These are phyloP conservation scores for Chalara sp. DNA, from an alignment of 2,329 filamentous ascomycete genomes.

Conservation along the genomic window DNA sequence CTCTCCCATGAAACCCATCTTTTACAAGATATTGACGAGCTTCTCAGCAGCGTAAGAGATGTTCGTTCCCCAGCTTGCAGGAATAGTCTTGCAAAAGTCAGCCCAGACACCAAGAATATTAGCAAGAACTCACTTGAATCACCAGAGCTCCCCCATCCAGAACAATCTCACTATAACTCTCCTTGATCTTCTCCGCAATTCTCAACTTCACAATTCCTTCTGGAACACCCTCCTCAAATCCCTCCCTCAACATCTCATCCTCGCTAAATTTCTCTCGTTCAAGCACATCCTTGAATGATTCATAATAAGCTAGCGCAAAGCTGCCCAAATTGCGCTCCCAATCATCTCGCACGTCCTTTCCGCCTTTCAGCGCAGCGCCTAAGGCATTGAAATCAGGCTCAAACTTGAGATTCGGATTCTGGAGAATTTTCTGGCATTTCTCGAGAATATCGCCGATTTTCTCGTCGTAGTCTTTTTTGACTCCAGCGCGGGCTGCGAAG, in stretches of 20 bases:
- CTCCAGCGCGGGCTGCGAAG: slow-evolving; percentile 36
- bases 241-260: slow-evolving; percentile 19
- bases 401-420: slow-evolving; percentile 35
- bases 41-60: slow-evolving; percentile 28
- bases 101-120: too few relatives aligned
- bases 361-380: slow-evolving; percentile 34
- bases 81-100: slow-evolving; percentile 19
- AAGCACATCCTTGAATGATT: slow-evolving; percentile 35
- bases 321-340: slow-evolving; percentile 39
- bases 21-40: slow-evolving; percentile 27
- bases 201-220: slow-evolving; percentile 12
- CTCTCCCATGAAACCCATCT: too few relatives aligned
- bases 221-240: slow-evolving; percentile 14
- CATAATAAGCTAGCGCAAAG: slow-evolving; percentile 36
- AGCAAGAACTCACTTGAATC: slow-evolving; percentile 27
- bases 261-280: slow-evolving; percentile 37
- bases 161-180: slow-evolving; percentile 31
- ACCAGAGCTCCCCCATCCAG: slow-evolving; percentile 43
- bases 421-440: slow-evolving; percentile 31
- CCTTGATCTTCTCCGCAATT: slow-evolving; percentile 14
- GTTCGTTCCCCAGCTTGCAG: slow-evolving; percentile 33
- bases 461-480: slow-evolving; percentile 37
- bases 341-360: slow-evolving; percentile 28
- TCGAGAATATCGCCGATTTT: slow-evolving; percentile 34
- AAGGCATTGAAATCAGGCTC: slow-evolving; percentile 40